These are phyloP conservation scores for Paracorniculantispora psalliotae DNA, from an alignment of 2,329 filamentous ascomycete species.

Conservation along the genomic window DNA sequence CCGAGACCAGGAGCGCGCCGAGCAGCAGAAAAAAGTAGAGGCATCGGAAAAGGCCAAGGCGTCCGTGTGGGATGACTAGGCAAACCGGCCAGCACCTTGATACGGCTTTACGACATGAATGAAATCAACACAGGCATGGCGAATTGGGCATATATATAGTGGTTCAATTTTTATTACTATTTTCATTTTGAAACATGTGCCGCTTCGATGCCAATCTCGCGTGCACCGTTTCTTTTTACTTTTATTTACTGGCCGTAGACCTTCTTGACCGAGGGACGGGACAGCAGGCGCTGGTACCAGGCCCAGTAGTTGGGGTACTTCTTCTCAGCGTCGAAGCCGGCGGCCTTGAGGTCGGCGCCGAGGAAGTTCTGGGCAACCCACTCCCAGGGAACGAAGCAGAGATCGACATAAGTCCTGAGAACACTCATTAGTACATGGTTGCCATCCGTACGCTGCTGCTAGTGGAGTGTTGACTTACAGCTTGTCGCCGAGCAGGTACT, in stretches of 20 bases:
- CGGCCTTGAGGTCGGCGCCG: constrained; percentile 19
- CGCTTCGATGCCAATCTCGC: neutral
- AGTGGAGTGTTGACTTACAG: neutral
- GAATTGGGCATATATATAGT: too few species aligned
- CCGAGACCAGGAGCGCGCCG: constrained; percentile 65
- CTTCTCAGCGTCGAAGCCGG: constrained; percentile 22
- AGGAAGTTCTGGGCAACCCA: constrained; percentile 14
- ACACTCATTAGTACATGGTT: neutral
- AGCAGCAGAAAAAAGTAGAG: constrained; percentile 54
- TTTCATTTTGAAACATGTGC: neutral
- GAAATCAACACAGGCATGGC: too few species aligned
- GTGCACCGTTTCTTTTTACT: neutral
- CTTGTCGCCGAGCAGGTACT: constrained; percentile 14
- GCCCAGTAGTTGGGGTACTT: constrained; percentile 31
- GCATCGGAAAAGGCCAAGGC: constrained; percentile 71
- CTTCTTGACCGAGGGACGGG: constrained; percentile 27
- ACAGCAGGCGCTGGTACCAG: constrained; percentile 30
- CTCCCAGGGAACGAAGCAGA: constrained; percentile 30
- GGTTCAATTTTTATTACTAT: neutral
- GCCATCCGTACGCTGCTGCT: neutral
- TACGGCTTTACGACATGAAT: neutral
- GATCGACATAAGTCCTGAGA: constrained; percentile 33
- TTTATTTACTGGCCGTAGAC: constrained; percentile 16
- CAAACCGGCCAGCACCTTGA: neutral
- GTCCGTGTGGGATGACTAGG: constrained; percentile 77